A percentile compares a stretch with the other conserved stretches of the same genome.
These are phyloP conservation scores for Golubevia sp. DNA, from an alignment of 1,284 basidiomycete species.

Conservation along the genomic window DNA sequence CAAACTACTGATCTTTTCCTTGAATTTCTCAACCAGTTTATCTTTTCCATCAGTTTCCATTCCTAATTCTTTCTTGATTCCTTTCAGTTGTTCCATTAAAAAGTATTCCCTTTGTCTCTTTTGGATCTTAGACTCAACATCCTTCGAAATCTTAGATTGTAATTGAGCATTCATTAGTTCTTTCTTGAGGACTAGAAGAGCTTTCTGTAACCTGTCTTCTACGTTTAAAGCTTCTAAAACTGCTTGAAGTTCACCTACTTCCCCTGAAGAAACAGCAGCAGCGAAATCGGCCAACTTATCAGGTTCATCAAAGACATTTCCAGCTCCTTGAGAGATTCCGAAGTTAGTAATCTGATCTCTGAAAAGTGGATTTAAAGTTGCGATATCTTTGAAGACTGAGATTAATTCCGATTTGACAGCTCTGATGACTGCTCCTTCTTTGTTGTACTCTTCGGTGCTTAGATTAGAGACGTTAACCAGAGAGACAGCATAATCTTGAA, in stretches of 20 bases:
- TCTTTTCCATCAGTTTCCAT: conserved; percentile 98
- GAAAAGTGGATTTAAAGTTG: conserved; percentile 94
- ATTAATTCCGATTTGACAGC: conserved; percentile 97
- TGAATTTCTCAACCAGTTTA: conserved; percentile 94
- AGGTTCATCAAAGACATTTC: conserved; percentile 98
- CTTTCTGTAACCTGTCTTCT: conserved; percentile 87
- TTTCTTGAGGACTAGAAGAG: conserved; percentile 91
- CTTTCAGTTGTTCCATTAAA: conserved; percentile 97
- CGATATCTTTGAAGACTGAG: conserved; percentile 97
- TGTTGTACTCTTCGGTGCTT: conserved; percentile 78
- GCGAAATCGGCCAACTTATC: conserved; percentile 98
- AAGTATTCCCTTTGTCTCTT: conserved; percentile 97
- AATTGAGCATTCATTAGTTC: conserved; percentile 96
- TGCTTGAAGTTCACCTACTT: conserved; percentile 87
- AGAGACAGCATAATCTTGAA: conserved; percentile 86
- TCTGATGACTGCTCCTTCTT: conserved; percentile 78
- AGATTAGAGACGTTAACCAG: conserved; percentile 89
- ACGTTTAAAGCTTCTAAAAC: conserved; percentile 86
- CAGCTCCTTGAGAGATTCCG: conserved; percentile 88
- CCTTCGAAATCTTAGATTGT: conserved; percentile 89
- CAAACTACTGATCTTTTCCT: conserved; percentile 79
- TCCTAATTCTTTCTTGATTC: conserved; percentile 97
- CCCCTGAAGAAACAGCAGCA: conserved; percentile 90
- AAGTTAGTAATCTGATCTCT: conserved; percentile 98
- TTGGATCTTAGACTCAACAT: conserved; percentile 94